phyloP scores from a whole-genome alignment of 2,329 filamentous ascomycete genomes.

The Seiridium cupressi region DNA sequence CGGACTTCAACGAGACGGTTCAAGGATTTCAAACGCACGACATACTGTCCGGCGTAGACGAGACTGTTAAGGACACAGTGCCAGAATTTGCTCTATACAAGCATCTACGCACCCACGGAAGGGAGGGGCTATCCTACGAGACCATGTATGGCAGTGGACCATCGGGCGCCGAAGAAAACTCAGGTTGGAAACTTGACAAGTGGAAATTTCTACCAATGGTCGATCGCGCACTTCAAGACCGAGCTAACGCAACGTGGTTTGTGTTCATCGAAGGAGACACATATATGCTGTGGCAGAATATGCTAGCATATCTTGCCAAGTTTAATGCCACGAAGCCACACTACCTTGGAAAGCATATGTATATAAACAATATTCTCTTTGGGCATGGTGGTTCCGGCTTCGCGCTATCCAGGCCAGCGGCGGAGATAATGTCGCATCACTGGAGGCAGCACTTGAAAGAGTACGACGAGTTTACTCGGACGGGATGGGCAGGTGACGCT shows the following conservation, averaged over 20 bases:
- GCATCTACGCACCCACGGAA: constrained; percentile 39
- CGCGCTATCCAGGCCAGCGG: constrained; percentile 46
- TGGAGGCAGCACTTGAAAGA: constrained; percentile 37
- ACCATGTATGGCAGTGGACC: constrained; percentile 24
- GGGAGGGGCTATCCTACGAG: constrained; percentile 29
- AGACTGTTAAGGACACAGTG: constrained; percentile 33
- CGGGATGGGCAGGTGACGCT: constrained; percentile 48
- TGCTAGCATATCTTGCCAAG: constrained; percentile 49
- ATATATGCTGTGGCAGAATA: constrained; percentile 51
- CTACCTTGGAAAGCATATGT: constrained; percentile 54
- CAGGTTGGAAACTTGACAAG: constrained; percentile 52
- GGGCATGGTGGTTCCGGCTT: constrained; percentile 53
- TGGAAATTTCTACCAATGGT: constrained; percentile 58
- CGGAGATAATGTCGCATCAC: constrained; percentile 40
- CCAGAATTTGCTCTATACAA: constrained; percentile 52
- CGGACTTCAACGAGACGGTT: constrained; percentile 53
- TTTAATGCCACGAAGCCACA: constrained; percentile 45
- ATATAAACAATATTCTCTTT: constrained; percentile 47
- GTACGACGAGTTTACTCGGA: constrained; percentile 42
- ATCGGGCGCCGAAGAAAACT: constrained; percentile 35
- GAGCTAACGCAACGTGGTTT: constrained; percentile 53
- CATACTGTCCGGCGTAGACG: constrained; percentile 42
- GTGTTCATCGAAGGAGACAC: constrained; percentile 60
- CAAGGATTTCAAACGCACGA: constrained; percentile 48
- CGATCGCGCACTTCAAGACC: constrained; percentile 38